phyloP scores from a whole-genome alignment of 805 yeast species.

The Starmera amethionina region DNA sequence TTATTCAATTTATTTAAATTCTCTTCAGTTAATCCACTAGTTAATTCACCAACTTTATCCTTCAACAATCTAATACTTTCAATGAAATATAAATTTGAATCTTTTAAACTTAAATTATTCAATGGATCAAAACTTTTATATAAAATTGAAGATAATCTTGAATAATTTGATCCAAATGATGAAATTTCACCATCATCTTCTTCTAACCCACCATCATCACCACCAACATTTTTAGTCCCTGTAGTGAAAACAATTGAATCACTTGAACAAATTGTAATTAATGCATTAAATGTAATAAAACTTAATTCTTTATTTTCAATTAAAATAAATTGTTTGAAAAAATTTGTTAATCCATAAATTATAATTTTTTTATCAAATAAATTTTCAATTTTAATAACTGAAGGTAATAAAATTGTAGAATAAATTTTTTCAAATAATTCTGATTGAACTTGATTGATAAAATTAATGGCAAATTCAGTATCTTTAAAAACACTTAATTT shows the following conservation, averaged over 20 bases:
- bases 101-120: too few relatives aligned
- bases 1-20: too few relatives aligned
- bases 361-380: constrained; percentile 46
- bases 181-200: constrained; percentile 60
- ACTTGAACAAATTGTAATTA: constrained; percentile 29
- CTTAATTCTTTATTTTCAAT: constrained; percentile 31
- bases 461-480: constrained; percentile 45
- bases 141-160: constrained; percentile 58
- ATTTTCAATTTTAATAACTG: constrained; percentile 37
- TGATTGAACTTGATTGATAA: constrained; percentile 66
- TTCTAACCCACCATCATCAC: constrained; percentile 28
- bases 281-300: constrained; percentile 30
- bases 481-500: constrained; percentile 35
- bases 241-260: constrained; percentile 22
- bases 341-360: constrained; percentile 38
- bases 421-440: constrained; percentile 43
- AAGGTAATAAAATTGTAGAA: constrained; percentile 28
- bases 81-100: too few relatives aligned
- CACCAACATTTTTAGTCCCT: constrained; percentile 18
- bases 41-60: too few relatives aligned
- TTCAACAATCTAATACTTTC: too few relatives aligned
- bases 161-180: constrained; percentile 80
- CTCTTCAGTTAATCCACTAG: too few relatives aligned
- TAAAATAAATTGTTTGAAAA: constrained; percentile 25
- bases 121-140: constrained; percentile 59